Conservation (phyloP, 768 basidiomycete species). For the Xerocomus potaroensis region DNA sequence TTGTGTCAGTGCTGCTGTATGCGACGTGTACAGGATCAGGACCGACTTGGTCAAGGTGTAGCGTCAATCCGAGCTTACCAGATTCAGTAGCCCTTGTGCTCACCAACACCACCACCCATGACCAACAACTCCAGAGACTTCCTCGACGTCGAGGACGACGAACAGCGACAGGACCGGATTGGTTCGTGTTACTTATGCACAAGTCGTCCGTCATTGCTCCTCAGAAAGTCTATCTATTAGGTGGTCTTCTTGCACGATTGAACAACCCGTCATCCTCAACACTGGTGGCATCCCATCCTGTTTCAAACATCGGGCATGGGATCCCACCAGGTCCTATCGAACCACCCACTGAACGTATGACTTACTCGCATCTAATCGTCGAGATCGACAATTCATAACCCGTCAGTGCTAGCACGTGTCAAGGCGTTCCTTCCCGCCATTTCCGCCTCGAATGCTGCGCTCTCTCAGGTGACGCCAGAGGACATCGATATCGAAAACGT, state of each 20-base stretch:
- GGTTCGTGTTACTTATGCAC: conserved; percentile 23
- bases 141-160: conserved; percentile 48
- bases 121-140: conserved; percentile 8
- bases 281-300: conserved; percentile 6
- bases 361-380: neutral
- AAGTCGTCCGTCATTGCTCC: neutral
- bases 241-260: conserved; percentile 39
- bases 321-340: conserved; percentile 30
- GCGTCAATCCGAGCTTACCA: conserved; percentile 3
- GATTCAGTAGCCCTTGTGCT: conserved; percentile 7
- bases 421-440: conserved; percentile 65
- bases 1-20: too few species aligned
- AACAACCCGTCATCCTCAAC: conserved; percentile 22
- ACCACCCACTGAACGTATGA: conserved; percentile 50
- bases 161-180: conserved; percentile 39
- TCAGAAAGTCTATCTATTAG: conserved; percentile 24
- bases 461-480: conserved; percentile 45
- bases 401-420: conserved; percentile 58
- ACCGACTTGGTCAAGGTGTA: too few species aligned
- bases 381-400: conserved; percentile 4
- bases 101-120: conserved; percentile 9
- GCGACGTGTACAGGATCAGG: too few species aligned
- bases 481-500: conserved; percentile 72
- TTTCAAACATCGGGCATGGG: conserved; percentile 36
- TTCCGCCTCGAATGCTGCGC: conserved; percentile 56